Conservation (phyloP, 2,329 filamentous ascomycete genomes). For the Beauveria australis region DNA sequence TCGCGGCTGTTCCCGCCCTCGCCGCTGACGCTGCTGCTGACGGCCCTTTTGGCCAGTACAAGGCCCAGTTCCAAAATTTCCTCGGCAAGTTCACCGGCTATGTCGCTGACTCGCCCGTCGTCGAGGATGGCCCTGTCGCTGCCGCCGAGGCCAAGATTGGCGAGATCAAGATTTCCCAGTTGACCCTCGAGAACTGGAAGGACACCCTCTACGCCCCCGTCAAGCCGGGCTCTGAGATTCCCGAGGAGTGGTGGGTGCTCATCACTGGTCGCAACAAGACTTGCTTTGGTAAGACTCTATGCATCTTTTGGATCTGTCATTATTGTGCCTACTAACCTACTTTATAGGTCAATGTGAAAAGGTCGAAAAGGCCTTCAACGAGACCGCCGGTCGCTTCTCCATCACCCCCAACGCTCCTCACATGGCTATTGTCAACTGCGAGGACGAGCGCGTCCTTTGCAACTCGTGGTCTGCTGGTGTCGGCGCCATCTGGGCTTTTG, state of each 20-base stretch:
- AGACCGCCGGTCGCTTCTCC: constrained; percentile 56
- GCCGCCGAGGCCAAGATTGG: constrained; percentile 33
- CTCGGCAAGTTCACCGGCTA: constrained; percentile 50
- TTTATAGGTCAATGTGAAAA: constrained; percentile 53
- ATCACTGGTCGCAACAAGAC: constrained; percentile 71
- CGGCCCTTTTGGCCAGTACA: constrained; percentile 46
- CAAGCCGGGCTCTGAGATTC: constrained; percentile 48
- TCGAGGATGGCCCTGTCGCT: constrained; percentile 31
- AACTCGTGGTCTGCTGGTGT: constrained; percentile 61
- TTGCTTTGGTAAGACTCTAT: constrained; percentile 49
- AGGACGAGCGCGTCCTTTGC: constrained; percentile 66
- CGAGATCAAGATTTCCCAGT: constrained; percentile 35
- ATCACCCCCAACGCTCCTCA: constrained; percentile 54
- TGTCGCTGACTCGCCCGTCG: constrained; percentile 36
- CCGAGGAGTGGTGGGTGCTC: constrained; percentile 70
- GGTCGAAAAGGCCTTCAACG: constrained; percentile 58
- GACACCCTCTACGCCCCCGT: constrained; percentile 56
- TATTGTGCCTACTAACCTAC: neutral
- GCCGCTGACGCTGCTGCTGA: constrained; percentile 41
- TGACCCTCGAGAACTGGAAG: constrained; percentile 66
- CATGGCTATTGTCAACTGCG: constrained; percentile 65
- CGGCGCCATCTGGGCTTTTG: constrained; percentile 59
- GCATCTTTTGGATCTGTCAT: neutral
- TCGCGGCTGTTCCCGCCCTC: constrained; percentile 46
- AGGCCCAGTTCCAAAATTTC: constrained; percentile 56